phyloP scores from a whole-genome alignment of 345 rosid species.

The Fremontodendron californicum region DNA sequence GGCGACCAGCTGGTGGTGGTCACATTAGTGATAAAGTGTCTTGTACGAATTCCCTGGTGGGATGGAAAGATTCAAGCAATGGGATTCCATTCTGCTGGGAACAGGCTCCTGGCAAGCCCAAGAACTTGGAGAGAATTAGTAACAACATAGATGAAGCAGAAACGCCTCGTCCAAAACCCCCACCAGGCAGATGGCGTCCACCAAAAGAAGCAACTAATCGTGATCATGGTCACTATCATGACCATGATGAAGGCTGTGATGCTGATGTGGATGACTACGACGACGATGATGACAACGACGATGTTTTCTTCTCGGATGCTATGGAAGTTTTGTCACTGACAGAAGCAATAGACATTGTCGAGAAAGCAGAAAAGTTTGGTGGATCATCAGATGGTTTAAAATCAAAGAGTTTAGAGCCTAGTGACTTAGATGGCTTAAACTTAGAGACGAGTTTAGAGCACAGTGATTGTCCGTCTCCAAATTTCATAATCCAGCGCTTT shows the following conservation, averaged over 20 bases:
- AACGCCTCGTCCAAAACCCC: slow-evolving; percentile 65
- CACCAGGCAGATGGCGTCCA: slow-evolving; percentile 51
- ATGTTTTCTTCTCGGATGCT: slow-evolving; percentile 40
- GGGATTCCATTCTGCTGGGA: slow-evolving; percentile 89
- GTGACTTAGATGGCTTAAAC: slow-evolving; percentile 28
- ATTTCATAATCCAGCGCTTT: slow-evolving; percentile 70
- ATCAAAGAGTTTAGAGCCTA: slow-evolving; percentile 25
- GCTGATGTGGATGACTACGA: slow-evolving; percentile 35
- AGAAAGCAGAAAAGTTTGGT: slow-evolving; percentile 36
- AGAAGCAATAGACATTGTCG: slow-evolving; percentile 74
- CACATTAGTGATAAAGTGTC: slow-evolving; percentile 17
- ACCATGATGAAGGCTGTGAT: slow-evolving; percentile 24
- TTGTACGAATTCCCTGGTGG: slow-evolving; percentile 17
- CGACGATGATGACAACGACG: too few species aligned
- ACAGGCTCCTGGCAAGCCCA: slow-evolving; percentile 75
- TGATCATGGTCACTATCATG: neutral
- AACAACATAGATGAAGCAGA: slow-evolving; percentile 24
- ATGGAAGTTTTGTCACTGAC: slow-evolving; percentile 66
- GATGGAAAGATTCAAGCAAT: slow-evolving; percentile 23
- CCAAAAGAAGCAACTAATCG: neutral
- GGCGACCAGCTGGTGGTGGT: slow-evolving; percentile 34
- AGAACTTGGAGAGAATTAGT: slow-evolving; percentile 22
- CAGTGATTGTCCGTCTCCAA: slow-evolving; percentile 39
- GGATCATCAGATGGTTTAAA: slow-evolving; percentile 18
- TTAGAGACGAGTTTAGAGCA: slow-evolving; percentile 31